These are phyloP conservation scores for Fusarium concolor DNA, from an alignment of 2,329 filamentous ascomycete species.

Conservation along the genomic window DNA sequence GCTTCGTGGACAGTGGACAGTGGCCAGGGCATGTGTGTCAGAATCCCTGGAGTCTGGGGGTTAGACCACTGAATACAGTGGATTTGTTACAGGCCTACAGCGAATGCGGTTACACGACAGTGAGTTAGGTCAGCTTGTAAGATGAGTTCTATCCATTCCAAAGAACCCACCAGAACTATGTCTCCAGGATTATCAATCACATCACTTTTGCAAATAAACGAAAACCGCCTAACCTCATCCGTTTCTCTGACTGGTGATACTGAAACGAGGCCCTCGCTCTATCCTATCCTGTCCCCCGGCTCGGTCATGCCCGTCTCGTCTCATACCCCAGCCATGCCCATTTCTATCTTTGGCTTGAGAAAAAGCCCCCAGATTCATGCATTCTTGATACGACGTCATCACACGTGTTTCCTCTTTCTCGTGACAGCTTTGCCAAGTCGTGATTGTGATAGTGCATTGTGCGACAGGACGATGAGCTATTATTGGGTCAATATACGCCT, in stretches of 20 bases:
- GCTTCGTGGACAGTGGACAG: constrained; percentile 10
- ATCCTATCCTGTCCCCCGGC: background rate
- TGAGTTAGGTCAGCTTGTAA: background rate
- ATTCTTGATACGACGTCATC: constrained; percentile 33
- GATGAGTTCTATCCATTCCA: constrained; percentile 13
- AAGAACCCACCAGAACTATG: constrained; percentile 30
- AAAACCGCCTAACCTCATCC: constrained; percentile 5
- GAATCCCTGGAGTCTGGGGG: constrained; percentile 16
- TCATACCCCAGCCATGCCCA: constrained; percentile 19
- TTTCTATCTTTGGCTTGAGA: constrained; percentile 29
- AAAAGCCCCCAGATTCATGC: constrained; percentile 28
- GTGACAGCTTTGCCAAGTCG: constrained; percentile 30
- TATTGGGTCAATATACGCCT: constrained; percentile 3
- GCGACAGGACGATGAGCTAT: background rate
- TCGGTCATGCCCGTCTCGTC: constrained; percentile 16
- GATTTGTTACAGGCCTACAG: constrained; percentile 23
- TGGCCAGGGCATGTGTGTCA: constrained; percentile 32
- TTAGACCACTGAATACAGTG: background rate
- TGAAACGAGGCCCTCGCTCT: constrained; percentile 30
- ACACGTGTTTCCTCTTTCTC: constrained; percentile 24
- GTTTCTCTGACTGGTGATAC: background rate
- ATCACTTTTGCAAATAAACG: background rate
- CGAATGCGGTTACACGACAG: background rate
- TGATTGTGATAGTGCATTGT: constrained; percentile 31
- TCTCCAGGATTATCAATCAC: constrained; percentile 34